These are phyloP conservation scores for Paraurostyla sp. DNA, from an alignment of 73 alveolate genomes.

Conservation along the genomic window DNA sequence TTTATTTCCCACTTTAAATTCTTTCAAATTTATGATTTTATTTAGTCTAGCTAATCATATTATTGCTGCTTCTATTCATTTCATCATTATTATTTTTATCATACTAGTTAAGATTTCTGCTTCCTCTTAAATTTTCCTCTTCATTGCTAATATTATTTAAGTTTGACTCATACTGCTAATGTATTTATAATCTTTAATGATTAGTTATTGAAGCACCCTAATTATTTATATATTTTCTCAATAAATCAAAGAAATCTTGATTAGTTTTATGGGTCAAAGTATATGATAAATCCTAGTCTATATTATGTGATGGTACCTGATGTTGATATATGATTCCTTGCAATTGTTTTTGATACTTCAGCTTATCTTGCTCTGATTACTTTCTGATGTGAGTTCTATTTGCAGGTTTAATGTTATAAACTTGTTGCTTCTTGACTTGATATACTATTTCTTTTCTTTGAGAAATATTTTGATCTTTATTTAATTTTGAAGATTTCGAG, in stretches of 20 bases:
- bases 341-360: background rate
- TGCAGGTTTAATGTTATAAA: background rate
- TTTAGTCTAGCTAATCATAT: too few relatives aligned
- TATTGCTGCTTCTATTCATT: too few relatives aligned
- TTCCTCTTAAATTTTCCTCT: too few relatives aligned
- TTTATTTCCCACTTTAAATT: too few relatives aligned
- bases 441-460: constrained; percentile 26
- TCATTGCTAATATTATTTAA: background rate
- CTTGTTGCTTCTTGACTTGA: constrained; percentile 1
- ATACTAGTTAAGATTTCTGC: too few relatives aligned
- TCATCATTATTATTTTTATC: too few relatives aligned
- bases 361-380: background rate
- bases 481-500: background rate
- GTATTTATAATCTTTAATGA: background rate
- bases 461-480: background rate
- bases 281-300: constrained; percentile 26
- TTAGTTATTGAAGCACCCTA: background rate
- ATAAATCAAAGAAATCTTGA: constrained; percentile 45
- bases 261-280: constrained; percentile 45
- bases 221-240: background rate
- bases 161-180: too few relatives aligned
- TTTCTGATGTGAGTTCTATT: background rate
- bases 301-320: background rate
- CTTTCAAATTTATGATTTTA: too few relatives aligned
- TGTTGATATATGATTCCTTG: constrained; percentile 7